Conservation (phyloP, 495 filamentous ascomycete genomes). For the Tuber borchii region DNA sequence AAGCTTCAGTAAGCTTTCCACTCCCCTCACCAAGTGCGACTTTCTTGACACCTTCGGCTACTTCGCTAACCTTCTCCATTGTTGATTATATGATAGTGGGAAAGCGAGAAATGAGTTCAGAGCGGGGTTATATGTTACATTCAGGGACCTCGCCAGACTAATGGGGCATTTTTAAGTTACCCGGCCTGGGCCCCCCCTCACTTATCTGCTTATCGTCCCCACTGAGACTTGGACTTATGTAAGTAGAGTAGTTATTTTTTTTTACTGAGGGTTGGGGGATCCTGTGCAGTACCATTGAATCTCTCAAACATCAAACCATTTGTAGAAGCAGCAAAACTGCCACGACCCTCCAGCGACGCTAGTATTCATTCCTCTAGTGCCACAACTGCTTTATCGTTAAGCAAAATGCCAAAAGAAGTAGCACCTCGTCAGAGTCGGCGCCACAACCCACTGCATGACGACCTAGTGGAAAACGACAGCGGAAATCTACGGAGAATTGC, state of each 20-base stretch:
- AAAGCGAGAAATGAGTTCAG: not conserved
- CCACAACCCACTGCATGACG: slow-evolving; percentile 41
- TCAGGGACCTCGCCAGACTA: not conserved
- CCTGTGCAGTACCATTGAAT: not conserved
- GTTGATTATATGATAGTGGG: slow-evolving; percentile 8
- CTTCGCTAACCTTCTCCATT: slow-evolving; percentile 30
- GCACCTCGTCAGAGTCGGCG: slow-evolving; percentile 30
- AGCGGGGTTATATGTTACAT: not conserved
- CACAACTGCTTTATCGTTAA: not conserved
- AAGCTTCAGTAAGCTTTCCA: not conserved
- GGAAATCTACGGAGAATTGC: slow-evolving; percentile 40
- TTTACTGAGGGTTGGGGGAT: not conserved
- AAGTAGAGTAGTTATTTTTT: not conserved
- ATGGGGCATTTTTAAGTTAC: not conserved
- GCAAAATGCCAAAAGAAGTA: slow-evolving; percentile 35
- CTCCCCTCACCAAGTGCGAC: slow-evolving; percentile 44
- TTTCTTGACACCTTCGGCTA: slow-evolving; percentile 49
- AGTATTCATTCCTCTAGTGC: not conserved
- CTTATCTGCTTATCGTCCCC: not conserved
- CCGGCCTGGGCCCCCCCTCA: not conserved
- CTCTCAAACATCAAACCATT: not conserved
- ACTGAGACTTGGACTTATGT: not conserved
- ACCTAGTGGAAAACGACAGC: slow-evolving; percentile 43
- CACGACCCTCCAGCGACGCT: not conserved
- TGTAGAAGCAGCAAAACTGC: not conserved